Conservation (phyloP, 169 alveolate species). For the Babesia sp. region DNA sequence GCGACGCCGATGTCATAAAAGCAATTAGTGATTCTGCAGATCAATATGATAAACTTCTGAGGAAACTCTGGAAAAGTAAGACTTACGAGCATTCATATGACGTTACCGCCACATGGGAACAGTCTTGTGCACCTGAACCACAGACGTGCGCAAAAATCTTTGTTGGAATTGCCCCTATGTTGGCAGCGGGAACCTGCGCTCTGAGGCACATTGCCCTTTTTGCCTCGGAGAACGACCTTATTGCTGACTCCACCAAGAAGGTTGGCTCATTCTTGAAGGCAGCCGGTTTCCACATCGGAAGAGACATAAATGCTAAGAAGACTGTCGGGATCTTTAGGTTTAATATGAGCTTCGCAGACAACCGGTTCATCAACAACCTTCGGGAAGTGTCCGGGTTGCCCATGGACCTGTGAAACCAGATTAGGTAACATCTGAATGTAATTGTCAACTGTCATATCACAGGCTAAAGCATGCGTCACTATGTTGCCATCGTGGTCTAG, state of each 20-base stretch:
- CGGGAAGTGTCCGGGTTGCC: not conserved
- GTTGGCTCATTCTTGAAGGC: not conserved
- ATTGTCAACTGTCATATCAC: too few relatives aligned
- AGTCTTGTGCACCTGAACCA: not conserved
- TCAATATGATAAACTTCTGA: not conserved
- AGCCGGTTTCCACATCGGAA: constrained; percentile 3
- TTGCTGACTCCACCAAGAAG: not conserved
- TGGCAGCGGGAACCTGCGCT: not conserved
- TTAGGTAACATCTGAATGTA: too few relatives aligned
- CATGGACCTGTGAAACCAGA: too few relatives aligned
- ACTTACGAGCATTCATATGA: not conserved
- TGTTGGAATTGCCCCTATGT: constrained; percentile 4
- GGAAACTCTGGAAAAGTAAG: not conserved
- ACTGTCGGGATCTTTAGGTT: constrained; percentile 8
- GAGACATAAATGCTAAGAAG: constrained; percentile 1
- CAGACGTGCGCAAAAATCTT: not conserved
- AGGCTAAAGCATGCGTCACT: too few relatives aligned
- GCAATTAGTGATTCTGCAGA: not conserved
- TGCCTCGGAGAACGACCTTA: not conserved
- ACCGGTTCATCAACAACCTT: not conserved
- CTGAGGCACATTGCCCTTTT: not conserved
- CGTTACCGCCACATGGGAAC: not conserved
- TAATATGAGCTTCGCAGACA: constrained; percentile 1
- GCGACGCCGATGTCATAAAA: not conserved
- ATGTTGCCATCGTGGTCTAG: too few relatives aligned